Percentiles rank a stretch among this genome's conserved stretches.
phyloP scores from a whole-genome alignment of 257 asterid genomes.

The Lithospermum erythrorhizon region DNA sequence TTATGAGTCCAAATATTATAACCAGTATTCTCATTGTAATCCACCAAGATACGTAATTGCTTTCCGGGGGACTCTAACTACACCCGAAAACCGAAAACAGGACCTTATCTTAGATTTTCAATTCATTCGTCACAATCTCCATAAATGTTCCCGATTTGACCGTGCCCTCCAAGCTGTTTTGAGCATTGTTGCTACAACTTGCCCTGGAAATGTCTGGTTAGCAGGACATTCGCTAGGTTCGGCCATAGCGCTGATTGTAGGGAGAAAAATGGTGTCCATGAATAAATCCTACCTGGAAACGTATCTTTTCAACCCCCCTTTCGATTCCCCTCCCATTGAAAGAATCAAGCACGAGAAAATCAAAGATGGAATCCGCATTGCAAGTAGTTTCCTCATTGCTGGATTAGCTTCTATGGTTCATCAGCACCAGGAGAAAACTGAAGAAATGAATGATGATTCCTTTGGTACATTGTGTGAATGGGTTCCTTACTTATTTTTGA shows the following conservation, averaged over 20 bases:
- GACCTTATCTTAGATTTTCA: constrained; percentile 3
- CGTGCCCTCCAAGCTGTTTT: neutral
- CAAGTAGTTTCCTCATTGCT: constrained; percentile 2
- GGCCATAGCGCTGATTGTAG: constrained; percentile 3
- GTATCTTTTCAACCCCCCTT: constrained; percentile 11
- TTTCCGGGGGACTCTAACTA: constrained; percentile 3
- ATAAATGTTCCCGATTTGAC: neutral
- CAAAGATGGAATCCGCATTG: constrained; percentile 5
- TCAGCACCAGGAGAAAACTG: too few species aligned
- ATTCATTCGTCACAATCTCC: neutral
- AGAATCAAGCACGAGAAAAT: constrained; percentile 1
- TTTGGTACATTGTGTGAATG: constrained; percentile 1
- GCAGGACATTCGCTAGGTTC: constrained; percentile 11
- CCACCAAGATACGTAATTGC: constrained; percentile 47
- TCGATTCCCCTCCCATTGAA: constrained; percentile 4
- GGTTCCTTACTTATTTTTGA: constrained; percentile 5
- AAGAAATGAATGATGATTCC: neutral
- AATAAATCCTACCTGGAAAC: neutral
- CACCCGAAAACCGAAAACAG: neutral
- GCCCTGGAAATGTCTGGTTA: constrained; percentile 7
- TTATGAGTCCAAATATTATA: constrained; percentile 23
- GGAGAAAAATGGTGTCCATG: neutral
- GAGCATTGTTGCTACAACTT: neutral
- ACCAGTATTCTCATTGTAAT: constrained; percentile 6
- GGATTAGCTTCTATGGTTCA: neutral